Conservation (phyloP, 768 basidiomycete species). For the Vishniacozyma victoriae region DNA sequence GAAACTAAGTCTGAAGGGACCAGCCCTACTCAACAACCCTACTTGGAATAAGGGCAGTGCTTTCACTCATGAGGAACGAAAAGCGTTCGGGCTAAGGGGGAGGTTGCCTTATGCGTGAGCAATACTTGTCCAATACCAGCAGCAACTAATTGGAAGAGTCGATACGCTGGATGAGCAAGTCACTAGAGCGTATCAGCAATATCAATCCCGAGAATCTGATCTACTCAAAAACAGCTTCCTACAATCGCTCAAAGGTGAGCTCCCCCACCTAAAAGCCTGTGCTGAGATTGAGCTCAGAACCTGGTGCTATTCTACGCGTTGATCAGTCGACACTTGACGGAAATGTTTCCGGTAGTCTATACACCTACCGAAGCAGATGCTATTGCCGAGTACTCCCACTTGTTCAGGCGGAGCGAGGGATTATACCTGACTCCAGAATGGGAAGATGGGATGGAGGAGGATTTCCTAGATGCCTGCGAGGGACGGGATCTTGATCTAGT, state of each 20-base stretch:
- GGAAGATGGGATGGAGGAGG: constrained; percentile 65
- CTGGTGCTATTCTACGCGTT: constrained; percentile 72
- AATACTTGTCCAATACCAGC: no score
- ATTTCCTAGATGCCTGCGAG: constrained; percentile 58
- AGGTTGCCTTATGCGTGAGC: constrained; percentile 46
- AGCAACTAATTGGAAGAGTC: constrained; percentile 40
- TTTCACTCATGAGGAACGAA: constrained; percentile 64
- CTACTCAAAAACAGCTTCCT: constrained; percentile 66
- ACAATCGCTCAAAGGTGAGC: constrained; percentile 36
- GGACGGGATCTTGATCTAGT: constrained; percentile 39
- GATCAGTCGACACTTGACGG: constrained; percentile 56
- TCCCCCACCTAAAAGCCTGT: neutral
- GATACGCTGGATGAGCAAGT: constrained; percentile 72
- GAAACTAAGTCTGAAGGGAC: constrained; percentile 54
- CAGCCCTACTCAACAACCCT: constrained; percentile 60
- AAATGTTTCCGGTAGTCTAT: constrained; percentile 50
- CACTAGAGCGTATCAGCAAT: constrained; percentile 65
- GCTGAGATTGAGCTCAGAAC: constrained; percentile 28
- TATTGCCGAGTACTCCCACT: constrained; percentile 73
- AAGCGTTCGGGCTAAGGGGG: constrained; percentile 56
- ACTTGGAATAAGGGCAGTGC: constrained; percentile 63
- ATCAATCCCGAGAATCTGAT: constrained; percentile 46
- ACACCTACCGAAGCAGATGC: constrained; percentile 61
- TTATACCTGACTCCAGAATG: constrained; percentile 61
- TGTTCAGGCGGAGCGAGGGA: constrained; percentile 72